Base-by-base conservation (phyloP, 805 yeast genomes). In the Cyberlindnera galapagoensis region DNA sequence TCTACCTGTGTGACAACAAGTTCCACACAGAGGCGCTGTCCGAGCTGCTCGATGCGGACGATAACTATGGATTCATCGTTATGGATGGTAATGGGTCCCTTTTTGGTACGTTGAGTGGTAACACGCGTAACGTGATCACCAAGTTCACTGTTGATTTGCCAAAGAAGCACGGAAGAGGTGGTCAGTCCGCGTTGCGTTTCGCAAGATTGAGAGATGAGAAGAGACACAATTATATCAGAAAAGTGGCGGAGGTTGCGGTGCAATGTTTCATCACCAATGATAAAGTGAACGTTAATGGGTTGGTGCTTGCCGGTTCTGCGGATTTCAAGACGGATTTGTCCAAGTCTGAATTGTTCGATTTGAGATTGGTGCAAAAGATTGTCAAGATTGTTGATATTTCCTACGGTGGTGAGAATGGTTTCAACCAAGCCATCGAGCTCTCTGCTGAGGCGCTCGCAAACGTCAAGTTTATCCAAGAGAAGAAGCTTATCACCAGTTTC, bases 111-210 rank as follows among this genome's bases (percentile, higher is more conserved):
- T 76, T 92, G 35, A 78, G 94, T 27, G 99, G 99, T 60, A 92
- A 92, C 67, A 88, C 95, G 28, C 81, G 98, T 69, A 96, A 92
- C 42, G 85, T 92, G 27, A 69, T 92, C 55, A 95, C 90, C 63
- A 92, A 92, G 63, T 92, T 92, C 65, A 82, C 87, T 2, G 99
- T 92, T 35, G 99, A 92, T 62, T 71, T 92, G 52, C 99, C 99
- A 52, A 92, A 92, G 71, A 92, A 92, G 85, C 98, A 92, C 71
- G 98, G 98, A 55, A 83, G 98, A 74, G 98, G 98, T 83, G 98
- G 98, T 81, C 98, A 92, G 69, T 92, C 99, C 42, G 98, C 99
- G 27, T 59, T 92, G 49, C 97, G 99, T 85, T 92, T 92, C 71
- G 80, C 97, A 17, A 88, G 99, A 73, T 73, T 92, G 62, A 83